These are phyloP conservation scores for Phyllosticta paracitricarpa DNA, from an alignment of 2,329 filamentous ascomycete species.

Conservation along the genomic window DNA sequence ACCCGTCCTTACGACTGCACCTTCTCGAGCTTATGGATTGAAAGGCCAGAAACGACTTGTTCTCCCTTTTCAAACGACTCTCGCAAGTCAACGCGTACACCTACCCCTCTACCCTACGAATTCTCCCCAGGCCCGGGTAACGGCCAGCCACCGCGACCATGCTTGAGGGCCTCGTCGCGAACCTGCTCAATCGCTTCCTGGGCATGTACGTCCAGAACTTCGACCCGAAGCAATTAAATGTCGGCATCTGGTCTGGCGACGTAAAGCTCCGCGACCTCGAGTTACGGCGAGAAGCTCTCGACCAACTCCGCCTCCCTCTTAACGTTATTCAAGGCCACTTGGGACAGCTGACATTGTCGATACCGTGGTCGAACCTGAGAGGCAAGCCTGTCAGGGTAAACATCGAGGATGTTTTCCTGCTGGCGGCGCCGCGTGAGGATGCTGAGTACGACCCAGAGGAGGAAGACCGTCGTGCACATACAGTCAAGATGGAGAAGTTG, in stretches of 20 bases:
- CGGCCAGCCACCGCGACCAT: conserved; percentile 57
- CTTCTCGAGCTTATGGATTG: conserved; percentile 5
- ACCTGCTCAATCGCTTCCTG: conserved; percentile 96
- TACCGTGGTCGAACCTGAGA: conserved; percentile 94
- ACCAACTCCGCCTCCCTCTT: conserved; percentile 91
- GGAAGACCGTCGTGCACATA: conserved; percentile 73
- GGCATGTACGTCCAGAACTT: conserved; percentile 99
- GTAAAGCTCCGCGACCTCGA: conserved; percentile 91
- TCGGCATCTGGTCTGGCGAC: conserved; percentile 98
- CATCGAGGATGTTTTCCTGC: conserved; percentile 92
- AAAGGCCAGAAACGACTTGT: background rate
- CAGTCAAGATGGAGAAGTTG: conserved; percentile 98
- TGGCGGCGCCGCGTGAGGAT: conserved; percentile 93
- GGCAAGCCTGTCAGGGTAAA: conserved; percentile 90
- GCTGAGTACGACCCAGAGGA: conserved; percentile 87
- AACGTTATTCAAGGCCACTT: conserved; percentile 95
- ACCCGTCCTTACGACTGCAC: background rate
- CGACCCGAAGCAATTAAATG: conserved; percentile 92
- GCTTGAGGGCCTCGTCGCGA: conserved; percentile 94
- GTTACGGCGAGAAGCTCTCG: conserved; percentile 85
- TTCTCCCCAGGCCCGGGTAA: conserved; percentile 58
- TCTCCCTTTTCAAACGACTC: background rate
- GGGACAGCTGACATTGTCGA: conserved; percentile 80
- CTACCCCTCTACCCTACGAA: conserved; percentile 2
- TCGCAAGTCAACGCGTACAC: background rate